Percentiles rank a stretch among this genome's conserved stretches.
These are phyloP conservation scores for Abortiporus biennis DNA, from an alignment of 1,284 basidiomycete genomes.

Conservation along the genomic window DNA sequence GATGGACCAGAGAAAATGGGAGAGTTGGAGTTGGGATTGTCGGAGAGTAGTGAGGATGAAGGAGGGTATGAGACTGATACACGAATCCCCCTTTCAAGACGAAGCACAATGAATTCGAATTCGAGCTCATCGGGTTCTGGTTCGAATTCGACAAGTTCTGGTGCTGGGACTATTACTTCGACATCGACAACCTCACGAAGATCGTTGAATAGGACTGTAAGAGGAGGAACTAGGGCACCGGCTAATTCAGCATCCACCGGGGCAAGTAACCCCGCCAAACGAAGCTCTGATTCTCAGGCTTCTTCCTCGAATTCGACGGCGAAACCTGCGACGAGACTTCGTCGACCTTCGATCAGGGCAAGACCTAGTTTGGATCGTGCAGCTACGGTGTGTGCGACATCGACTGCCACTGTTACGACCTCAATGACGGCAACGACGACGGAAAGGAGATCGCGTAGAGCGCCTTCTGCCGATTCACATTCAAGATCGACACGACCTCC, in stretches of 20 bases:
- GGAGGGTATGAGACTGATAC: conserved; percentile 20
- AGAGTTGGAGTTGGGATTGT: conserved; percentile 39
- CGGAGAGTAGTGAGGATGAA: conserved; percentile 21
- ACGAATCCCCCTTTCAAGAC: no score
- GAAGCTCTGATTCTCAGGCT: not conserved
- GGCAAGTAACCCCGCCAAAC: not conserved
- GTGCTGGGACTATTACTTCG: no score
- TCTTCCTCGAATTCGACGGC: not conserved
- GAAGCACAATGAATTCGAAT: not conserved
- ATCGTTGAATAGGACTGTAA: no score
- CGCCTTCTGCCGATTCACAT: no score
- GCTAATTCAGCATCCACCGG: no score
- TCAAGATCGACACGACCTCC: no score
- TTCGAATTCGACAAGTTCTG: not conserved
- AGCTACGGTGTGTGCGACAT: not conserved
- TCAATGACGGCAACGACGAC: no score
- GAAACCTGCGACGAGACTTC: conserved; percentile 15
- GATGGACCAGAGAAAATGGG: no score
- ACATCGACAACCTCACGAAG: no score
- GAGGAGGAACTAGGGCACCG: no score
- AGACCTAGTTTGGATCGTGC: not conserved
- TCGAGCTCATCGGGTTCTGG: not conserved
- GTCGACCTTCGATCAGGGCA: conserved; percentile 28
- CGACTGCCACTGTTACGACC: no score
- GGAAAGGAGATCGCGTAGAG: no score